phyloP scores from a whole-genome alignment of 495 filamentous ascomycete species.

The Annulohypoxylon stygium region DNA sequence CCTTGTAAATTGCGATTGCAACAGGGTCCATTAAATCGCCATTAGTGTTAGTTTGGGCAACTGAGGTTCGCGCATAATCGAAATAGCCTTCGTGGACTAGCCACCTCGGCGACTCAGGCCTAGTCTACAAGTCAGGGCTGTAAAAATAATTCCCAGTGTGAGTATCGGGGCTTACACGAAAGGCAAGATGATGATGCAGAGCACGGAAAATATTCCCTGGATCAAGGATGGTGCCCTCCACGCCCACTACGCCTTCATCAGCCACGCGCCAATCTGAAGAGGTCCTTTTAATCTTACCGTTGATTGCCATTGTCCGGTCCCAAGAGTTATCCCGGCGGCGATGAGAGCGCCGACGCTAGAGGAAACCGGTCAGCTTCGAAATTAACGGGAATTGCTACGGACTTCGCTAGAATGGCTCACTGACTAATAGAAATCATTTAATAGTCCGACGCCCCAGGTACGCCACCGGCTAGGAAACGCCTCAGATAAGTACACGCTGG shows the following conservation, averaged over 20 bases:
- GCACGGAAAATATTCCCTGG: slow-evolving; percentile 65
- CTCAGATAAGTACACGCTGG: slow-evolving; percentile 59
- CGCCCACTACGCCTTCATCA: slow-evolving; percentile 53
- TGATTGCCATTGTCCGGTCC: slow-evolving; percentile 62
- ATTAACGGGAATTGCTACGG: neutral
- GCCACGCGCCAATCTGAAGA: neutral
- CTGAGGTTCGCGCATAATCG: slow-evolving; percentile 50
- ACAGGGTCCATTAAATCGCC: slow-evolving; percentile 58
- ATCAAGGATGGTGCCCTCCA: slow-evolving; percentile 69
- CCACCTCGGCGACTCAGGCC: slow-evolving; percentile 68
- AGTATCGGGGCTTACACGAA: slow-evolving; percentile 56
- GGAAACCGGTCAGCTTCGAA: neutral
- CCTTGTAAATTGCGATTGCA: slow-evolving; percentile 58
- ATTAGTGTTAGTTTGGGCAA: slow-evolving; percentile 64
- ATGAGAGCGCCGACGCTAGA: slow-evolving; percentile 58
- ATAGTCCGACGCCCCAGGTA: slow-evolving; percentile 60
- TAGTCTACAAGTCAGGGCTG: slow-evolving; percentile 14
- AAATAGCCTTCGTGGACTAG: slow-evolving; percentile 57
- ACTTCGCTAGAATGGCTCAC: neutral
- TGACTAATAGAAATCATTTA: slow-evolving; percentile 68
- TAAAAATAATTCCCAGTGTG: neutral
- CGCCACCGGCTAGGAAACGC: slow-evolving; percentile 59
- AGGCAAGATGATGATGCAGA: slow-evolving; percentile 66
- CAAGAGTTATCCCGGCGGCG: slow-evolving; percentile 66
- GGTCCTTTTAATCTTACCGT: slow-evolving; percentile 45